Evolutionary conservation across 345 rosid genomes (phyloP).

Genomic region (Acer saccharum): DNA sequence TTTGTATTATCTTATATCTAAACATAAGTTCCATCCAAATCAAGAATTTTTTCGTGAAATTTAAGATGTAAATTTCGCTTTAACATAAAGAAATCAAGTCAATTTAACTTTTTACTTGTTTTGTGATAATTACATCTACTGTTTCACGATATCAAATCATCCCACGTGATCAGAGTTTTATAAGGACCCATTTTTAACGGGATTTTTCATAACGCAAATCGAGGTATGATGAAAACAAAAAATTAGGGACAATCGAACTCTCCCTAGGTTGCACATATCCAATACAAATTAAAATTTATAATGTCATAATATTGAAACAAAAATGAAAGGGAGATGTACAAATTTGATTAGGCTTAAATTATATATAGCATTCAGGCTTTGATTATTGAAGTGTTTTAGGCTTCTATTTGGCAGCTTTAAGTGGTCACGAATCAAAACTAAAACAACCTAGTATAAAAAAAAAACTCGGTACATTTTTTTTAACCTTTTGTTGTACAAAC

Average conservation of each 20-base stretch:
- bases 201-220: no score
- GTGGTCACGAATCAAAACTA: neutral
- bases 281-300: no score
- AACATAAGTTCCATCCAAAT: neutral
- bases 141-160: neutral
- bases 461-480: neutral
- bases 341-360: neutral
- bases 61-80: no score
- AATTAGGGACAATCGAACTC: neutral
- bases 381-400: neutral
- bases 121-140: neutral
- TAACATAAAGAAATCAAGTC: no score
- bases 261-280: neutral
- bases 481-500: constrained; percentile 13
- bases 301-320: no score
- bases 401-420: neutral
- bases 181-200: no score
- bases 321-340: no score
- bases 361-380: neutral
- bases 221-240: neutral
- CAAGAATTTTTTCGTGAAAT: neutral
- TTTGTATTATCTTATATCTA: neutral
- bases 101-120: neutral
- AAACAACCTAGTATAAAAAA: constrained; percentile 6
- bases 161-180: neutral